Evolutionary conservation across 306 rosid genomes (phyloP).

Genomic region (Mucuna pruriens): DNA sequence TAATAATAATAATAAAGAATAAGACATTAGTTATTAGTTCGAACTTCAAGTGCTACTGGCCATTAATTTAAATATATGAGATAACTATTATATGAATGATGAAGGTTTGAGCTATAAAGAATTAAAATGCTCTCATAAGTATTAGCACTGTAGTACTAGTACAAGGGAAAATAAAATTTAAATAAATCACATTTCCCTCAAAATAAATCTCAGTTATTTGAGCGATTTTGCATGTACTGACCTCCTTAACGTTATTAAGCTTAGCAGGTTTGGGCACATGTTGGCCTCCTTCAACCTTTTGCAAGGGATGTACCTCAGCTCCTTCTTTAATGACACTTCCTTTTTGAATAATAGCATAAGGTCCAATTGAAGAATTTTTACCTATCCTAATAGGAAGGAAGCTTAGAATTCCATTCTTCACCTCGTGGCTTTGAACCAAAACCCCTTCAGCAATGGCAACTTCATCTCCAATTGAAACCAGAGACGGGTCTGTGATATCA

Average conservation of each 20-base stretch:
- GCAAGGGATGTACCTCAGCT: constrained; percentile 64
- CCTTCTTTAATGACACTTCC: constrained; percentile 74
- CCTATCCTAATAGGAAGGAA: constrained; percentile 76
- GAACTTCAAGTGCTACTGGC: neutral
- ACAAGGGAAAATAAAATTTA: neutral
- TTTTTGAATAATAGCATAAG: constrained; percentile 80
- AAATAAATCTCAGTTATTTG: neutral
- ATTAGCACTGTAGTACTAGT: neutral
- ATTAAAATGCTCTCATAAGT: neutral
- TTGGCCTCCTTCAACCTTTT: constrained; percentile 67
- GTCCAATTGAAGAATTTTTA: constrained; percentile 69
- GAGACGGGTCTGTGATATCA: constrained; percentile 90
- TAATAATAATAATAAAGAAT: neutral
- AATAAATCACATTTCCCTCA: neutral
- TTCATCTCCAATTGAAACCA: constrained; percentile 88
- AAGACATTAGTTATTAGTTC: constrained; percentile 12
- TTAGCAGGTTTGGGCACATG: constrained; percentile 48
- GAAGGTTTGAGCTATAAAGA: neutral
- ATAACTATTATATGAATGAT: neutral
- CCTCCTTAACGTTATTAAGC: constrained; percentile 60
- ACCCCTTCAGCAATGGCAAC: constrained; percentile 83
- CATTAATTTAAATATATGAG: neutral
- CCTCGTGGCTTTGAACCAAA: constrained; percentile 92
- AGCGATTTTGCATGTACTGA: constrained; percentile 35
- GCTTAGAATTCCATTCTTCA: constrained; percentile 78